Evolutionary conservation across 352 stramenopile genomes (phyloP).

Genomic region (Thalassiosira hispida): DNA sequence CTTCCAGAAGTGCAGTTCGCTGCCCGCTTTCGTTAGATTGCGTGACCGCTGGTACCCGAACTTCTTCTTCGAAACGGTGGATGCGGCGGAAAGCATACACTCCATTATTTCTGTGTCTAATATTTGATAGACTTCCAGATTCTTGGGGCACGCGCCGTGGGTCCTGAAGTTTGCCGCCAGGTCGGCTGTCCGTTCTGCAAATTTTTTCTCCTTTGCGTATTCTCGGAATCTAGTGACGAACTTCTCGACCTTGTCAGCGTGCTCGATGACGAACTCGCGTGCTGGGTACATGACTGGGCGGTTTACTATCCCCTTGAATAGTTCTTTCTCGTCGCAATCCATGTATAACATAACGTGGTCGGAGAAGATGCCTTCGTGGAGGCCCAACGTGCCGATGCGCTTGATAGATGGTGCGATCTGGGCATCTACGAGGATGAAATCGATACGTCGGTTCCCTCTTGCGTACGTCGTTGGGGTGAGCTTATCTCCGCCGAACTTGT

Average conservation of each 20-base stretch:
- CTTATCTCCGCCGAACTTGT: neutral
- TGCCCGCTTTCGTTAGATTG: neutral
- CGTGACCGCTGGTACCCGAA: conserved; percentile 32
- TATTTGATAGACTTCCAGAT: neutral
- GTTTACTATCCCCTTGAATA: neutral
- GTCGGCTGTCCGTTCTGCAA: neutral
- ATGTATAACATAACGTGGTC: conserved; percentile 1
- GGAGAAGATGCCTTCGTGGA: conserved; percentile 21
- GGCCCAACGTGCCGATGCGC: conserved; percentile 2
- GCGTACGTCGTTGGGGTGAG: conserved; percentile 12
- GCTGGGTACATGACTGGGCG: neutral
- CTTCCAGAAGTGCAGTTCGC: conserved; percentile 29
- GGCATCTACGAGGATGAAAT: conserved; percentile 26
- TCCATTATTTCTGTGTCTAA: conserved; percentile 10
- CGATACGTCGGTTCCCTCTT: neutral
- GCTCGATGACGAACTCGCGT: conserved; percentile 27
- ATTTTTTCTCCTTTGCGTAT: conserved; percentile 6
- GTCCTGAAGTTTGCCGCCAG: neutral
- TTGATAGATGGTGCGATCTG: neutral
- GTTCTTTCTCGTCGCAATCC: neutral
- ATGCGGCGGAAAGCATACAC: conserved; percentile 1
- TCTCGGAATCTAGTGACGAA: conserved; percentile 7
- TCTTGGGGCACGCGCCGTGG: neutral
- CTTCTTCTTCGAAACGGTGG: conserved; percentile 3
- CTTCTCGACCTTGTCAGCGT: conserved; percentile 26